Evolutionary conservation across 2,329 filamentous ascomycete genomes (phyloP), one percentile per base, ranked within the genome.

Genomic region (Penicillium sp.): DNA sequence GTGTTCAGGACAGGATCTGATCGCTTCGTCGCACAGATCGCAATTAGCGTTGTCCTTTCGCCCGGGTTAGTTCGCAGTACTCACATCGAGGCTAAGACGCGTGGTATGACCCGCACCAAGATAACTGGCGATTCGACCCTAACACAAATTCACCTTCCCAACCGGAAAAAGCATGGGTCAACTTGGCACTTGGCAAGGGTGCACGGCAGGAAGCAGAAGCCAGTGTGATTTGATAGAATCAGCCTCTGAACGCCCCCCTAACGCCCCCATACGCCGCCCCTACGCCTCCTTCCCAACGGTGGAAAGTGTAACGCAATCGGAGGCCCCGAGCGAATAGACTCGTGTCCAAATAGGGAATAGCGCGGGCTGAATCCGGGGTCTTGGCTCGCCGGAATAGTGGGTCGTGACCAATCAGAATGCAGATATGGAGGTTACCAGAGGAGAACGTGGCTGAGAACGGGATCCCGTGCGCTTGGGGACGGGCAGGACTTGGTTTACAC

Each of bases 381-480:
- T 43, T 43, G 39, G 39, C 39, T 28, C 18, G 11, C 23, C 39
- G 23, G 39, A 26, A 43, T 10, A 16, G 9, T 5, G 14, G n/a
- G 13, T 19, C 7, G 8, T n/a, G 19, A 16, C 39, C 39, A 43
- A 43, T 43, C 39, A 43, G 39, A 43, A 3, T 26, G 23, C 19
- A 43, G 19, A 40, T 40, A 19, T n/a, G 3, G 37, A 13, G 16
- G n/a, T n/a, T n/a, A n/a, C n/a, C n/a, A n/a, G 3, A 37, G 14
- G 16, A 36, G 18, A 43, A 43, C 39, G 39, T 43, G 39, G 39
- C 39, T 43, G 21, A 43, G 39, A n/a, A 43, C 39, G 39, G 39
- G 23, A 43, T 26, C 21, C n/a, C 39, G 39, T 43, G 39, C 23
- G 24, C 39, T 28, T 42, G 37, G 23, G 36, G 37, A 40, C n/a